Conservation (phyloP, 2,329 filamentous ascomycete genomes). For the Rutstroemia sydowiana region DNA sequence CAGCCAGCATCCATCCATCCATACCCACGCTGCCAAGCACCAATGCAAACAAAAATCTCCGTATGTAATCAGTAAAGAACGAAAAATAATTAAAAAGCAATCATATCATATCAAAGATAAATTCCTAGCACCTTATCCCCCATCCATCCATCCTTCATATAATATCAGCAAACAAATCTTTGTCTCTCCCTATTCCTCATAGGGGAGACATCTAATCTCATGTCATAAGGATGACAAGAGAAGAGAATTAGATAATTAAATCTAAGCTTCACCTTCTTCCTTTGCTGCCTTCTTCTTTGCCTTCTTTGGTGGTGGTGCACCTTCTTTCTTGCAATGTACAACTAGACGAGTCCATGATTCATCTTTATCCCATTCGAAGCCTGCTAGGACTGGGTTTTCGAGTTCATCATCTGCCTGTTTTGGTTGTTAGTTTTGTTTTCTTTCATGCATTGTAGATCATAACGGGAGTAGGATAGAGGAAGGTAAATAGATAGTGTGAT, state of each 20-base stretch:
- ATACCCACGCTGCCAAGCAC: background rate
- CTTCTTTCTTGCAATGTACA: conserved; percentile 75
- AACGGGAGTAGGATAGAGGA: background rate
- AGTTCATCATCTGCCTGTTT: conserved; percentile 82
- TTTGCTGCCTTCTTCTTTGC: conserved; percentile 49
- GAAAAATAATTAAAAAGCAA: background rate
- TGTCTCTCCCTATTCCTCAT: too few relatives aligned
- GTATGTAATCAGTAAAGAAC: background rate
- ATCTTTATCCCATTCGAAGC: conserved; percentile 94
- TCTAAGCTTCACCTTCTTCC: conserved; percentile 32
- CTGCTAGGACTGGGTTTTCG: conserved; percentile 76
- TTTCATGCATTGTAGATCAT: conserved; percentile 7
- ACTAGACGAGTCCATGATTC: conserved; percentile 83
- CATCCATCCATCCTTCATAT: too few relatives aligned
- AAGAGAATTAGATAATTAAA: background rate
- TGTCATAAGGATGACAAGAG: background rate
- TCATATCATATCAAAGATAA: background rate
- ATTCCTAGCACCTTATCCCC: background rate
- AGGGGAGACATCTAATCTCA: too few relatives aligned
- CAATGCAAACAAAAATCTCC: background rate
- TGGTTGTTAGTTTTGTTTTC: conserved; percentile 17
- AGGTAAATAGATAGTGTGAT: background rate
- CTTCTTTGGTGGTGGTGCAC: conserved; percentile 56
- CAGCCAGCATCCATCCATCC: background rate
- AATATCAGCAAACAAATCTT: too few relatives aligned